Percentiles rank a stretch among this genome's conserved stretches.
These are phyloP conservation scores for Pseudozyma hubeiensis DNA, from an alignment of 1,284 basidiomycete genomes.

Conservation along the genomic window DNA sequence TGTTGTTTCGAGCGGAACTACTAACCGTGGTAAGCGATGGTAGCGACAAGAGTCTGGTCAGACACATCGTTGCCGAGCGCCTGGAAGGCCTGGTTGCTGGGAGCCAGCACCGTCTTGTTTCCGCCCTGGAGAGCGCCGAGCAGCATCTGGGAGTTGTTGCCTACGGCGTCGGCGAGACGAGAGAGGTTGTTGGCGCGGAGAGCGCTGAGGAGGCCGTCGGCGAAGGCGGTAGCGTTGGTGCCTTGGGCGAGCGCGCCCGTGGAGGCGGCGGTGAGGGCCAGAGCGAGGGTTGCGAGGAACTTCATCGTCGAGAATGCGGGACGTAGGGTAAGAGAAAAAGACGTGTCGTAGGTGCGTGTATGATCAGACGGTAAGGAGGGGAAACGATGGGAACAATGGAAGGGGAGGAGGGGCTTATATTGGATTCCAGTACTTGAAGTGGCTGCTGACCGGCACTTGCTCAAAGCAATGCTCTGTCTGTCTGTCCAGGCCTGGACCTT, in stretches of 20 bases:
- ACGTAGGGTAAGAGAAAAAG: too few relatives aligned
- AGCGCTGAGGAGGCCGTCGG: conserved; percentile 45
- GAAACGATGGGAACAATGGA: background rate
- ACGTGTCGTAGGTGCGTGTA: conserved; percentile 11
- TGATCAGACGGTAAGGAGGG: background rate
- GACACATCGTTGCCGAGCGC: conserved; percentile 68
- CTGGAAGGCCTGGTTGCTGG: conserved; percentile 68
- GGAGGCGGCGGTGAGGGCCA: conserved; percentile 36
- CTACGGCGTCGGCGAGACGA: conserved; percentile 47
- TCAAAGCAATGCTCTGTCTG: too few relatives aligned
- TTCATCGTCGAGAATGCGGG: conserved; percentile 33
- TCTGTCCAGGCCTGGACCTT: too few relatives aligned
- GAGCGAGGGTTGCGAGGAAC: conserved; percentile 45
- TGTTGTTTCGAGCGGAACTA: background rate
- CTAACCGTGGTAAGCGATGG: conserved; percentile 74
- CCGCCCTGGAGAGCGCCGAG: conserved; percentile 42
- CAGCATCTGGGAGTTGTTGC: conserved; percentile 34
- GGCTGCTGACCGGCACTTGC: too few relatives aligned
- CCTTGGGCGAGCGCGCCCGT: conserved; percentile 41
- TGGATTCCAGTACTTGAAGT: too few relatives aligned
- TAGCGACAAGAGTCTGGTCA: conserved; percentile 71
- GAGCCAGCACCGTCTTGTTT: conserved; percentile 70
- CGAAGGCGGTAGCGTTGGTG: conserved; percentile 48
- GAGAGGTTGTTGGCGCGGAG: conserved; percentile 51
- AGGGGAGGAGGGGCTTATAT: background rate